A percentile compares a stretch with the other conserved stretches of the same genome.
Evolutionary conservation across 805 yeast species (phyloP).

Genomic region (Hanseniaspora vineae): DNA sequence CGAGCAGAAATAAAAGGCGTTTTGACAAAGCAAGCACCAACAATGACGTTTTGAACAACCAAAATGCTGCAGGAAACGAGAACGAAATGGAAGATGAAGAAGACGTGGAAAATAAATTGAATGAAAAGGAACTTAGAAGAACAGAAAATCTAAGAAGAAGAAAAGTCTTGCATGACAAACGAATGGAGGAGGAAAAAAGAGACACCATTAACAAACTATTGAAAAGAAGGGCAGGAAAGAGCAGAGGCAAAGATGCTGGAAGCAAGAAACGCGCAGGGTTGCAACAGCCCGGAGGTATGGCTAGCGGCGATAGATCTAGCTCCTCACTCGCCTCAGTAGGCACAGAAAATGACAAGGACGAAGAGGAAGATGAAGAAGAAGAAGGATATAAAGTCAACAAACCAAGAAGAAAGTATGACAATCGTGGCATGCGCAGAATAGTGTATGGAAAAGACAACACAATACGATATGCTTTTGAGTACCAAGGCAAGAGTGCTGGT

Average conservation of each 20-base stretch:
- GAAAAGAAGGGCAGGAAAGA: constrained; percentile 70
- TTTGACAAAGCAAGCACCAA: constrained; percentile 4
- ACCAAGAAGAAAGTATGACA: constrained; percentile 20
- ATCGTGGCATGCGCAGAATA: constrained; percentile 15
- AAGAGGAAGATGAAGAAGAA: constrained; percentile 9
- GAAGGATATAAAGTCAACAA: constrained; percentile 11
- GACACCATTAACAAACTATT: constrained; percentile 81
- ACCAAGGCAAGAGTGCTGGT: neutral
- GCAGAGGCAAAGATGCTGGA: constrained; percentile 25
- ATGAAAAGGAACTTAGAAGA: constrained; percentile 76
- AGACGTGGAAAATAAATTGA: constrained; percentile 37
- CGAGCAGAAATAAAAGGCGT: constrained; percentile 7
- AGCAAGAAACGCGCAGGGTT: neutral
- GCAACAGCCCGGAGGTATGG: constrained; percentile 1
- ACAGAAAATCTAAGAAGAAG: constrained; percentile 85
- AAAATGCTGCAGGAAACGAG: constrained; percentile 10
- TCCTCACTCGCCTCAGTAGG: constrained; percentile 1
- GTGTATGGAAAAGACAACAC: neutral
- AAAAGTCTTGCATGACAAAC: constrained; percentile 68
- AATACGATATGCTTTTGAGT: neutral
- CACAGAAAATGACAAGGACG: constrained; percentile 10
- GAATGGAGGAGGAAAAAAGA: constrained; percentile 81
- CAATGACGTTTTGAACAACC: constrained; percentile 13
- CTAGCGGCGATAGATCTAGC: neutral
- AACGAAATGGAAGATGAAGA: constrained; percentile 12